Conservation (phyloP, 805 yeast species). For the Myxozyma vanderwaltii region DNA sequence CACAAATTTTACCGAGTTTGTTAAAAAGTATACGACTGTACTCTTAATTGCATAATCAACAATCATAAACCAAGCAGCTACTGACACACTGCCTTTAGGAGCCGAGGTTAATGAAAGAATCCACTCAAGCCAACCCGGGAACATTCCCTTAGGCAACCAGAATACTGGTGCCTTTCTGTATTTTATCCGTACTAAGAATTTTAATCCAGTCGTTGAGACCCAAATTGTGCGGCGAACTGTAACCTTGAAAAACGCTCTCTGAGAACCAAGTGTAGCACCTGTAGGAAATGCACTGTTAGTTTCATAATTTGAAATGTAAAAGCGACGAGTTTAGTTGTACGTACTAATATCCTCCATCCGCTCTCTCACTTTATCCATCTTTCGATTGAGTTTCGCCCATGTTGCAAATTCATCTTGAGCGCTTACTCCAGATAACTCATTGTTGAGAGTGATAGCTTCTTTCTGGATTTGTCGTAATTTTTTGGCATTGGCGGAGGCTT, state of each 20-base stretch:
- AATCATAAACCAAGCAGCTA: slow-evolving; percentile 36
- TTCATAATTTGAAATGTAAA: neutral
- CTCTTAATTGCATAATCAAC: slow-evolving; percentile 30
- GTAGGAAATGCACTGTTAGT: neutral
- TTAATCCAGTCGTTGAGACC: slow-evolving; percentile 46
- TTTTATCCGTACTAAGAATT: slow-evolving; percentile 52
- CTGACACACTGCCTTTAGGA: slow-evolving; percentile 42
- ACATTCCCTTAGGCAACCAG: slow-evolving; percentile 57
- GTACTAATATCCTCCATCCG: slow-evolving; percentile 51
- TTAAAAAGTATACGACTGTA: slow-evolving; percentile 8
- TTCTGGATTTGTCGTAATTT: slow-evolving; percentile 43
- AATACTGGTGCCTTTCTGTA: slow-evolving; percentile 58
- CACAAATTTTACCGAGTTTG: neutral
- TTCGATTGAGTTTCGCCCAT: slow-evolving; percentile 91
- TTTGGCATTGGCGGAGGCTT: slow-evolving; percentile 36
- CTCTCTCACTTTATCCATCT: slow-evolving; percentile 56
- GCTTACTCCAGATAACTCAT: slow-evolving; percentile 61
- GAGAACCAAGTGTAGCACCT: slow-evolving; percentile 14
- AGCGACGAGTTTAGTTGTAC: neutral
- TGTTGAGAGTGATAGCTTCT: slow-evolving; percentile 53
- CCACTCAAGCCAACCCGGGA: slow-evolving; percentile 61
- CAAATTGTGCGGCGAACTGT: slow-evolving; percentile 45
- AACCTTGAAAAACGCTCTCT: slow-evolving; percentile 34
- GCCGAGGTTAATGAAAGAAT: slow-evolving; percentile 64
- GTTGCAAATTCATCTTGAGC: slow-evolving; percentile 94